Evolutionary conservation across 1,284 basidiomycete species (phyloP).

Genomic region (Sanghuangporus sanghuang): DNA sequence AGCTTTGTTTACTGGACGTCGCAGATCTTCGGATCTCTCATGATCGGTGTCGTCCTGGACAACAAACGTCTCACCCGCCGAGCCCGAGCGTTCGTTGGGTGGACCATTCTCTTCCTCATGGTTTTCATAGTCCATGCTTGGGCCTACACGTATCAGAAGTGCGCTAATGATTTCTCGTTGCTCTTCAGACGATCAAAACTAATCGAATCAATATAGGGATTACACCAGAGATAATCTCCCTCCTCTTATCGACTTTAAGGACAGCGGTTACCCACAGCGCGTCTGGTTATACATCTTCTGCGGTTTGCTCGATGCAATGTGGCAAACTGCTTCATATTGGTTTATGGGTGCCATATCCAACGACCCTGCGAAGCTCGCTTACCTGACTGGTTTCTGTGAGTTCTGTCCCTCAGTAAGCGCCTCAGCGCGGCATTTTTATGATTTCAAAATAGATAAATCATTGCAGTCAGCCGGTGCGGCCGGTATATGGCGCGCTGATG

Average conservation of each 20-base stretch:
- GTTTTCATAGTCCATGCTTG: constrained; percentile 64
- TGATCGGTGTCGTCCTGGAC: constrained; percentile 31
- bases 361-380: constrained; percentile 34
- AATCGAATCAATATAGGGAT: constrained; percentile 31
- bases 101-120: constrained; percentile 52
- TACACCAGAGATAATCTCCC: constrained; percentile 49
- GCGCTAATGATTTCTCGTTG: constrained; percentile 18
- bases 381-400: constrained; percentile 38
- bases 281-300: constrained; percentile 37
- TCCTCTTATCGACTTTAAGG: constrained; percentile 27
- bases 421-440: not conserved
- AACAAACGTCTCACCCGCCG: constrained; percentile 37
- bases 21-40: constrained; percentile 34
- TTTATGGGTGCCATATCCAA: constrained; percentile 41
- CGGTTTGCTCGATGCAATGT: constrained; percentile 38
- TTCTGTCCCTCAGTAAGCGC: not conserved
- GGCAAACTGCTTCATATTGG: constrained; percentile 41
- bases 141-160: constrained; percentile 69
- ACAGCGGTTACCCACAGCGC: constrained; percentile 28
- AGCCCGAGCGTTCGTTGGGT: constrained; percentile 58
- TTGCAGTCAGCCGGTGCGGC: constrained; percentile 34
- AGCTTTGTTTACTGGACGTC: constrained; percentile 36
- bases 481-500: constrained; percentile 34
- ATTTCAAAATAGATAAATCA: constrained; percentile 28
- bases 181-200: not conserved